Conservation (phyloP, 257 asterid genomes). For the Petunia axillaris region DNA sequence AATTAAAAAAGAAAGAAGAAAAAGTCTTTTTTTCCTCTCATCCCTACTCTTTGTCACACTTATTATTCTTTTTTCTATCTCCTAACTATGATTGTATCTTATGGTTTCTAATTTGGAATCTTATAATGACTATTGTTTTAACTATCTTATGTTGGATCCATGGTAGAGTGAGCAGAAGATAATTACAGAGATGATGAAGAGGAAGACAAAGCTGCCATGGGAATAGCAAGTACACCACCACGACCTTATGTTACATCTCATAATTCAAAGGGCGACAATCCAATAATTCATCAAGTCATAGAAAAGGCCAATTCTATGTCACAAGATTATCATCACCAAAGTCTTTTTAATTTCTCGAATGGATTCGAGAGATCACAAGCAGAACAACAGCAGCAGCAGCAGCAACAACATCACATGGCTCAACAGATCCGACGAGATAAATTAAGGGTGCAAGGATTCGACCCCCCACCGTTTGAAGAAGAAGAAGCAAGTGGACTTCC, state of each 20-base stretch:
- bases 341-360: conserved; percentile 77
- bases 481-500: conserved; percentile 64
- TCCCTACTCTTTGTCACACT: conserved; percentile 37
- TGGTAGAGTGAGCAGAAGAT: not conserved
- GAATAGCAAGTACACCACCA: conserved; percentile 47
- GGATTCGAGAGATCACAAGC: conserved; percentile 85
- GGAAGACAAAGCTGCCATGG: conserved; percentile 51
- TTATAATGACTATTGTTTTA: conserved; percentile 7
- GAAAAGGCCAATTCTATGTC: conserved; percentile 67
- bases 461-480: conserved; percentile 60
- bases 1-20: conserved; percentile 29
- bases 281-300: conserved; percentile 25
- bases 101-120: conserved; percentile 13
- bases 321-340: conserved; percentile 84
- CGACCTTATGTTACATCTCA: conserved; percentile 41
- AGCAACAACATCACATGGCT: conserved; percentile 53
- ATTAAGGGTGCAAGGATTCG: conserved; percentile 72
- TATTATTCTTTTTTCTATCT: conserved; percentile 23
- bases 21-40: conserved; percentile 41
- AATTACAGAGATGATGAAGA: conserved; percentile 45
- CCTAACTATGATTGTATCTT: conserved; percentile 11
- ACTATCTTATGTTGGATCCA: conserved; percentile 12
- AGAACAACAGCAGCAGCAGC: conserved; percentile 55
- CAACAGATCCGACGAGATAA: conserved; percentile 95
- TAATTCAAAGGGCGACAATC: conserved; percentile 40